phyloP scores from a whole-genome alignment of 2,329 filamentous ascomycete genomes.

The Fusarium tupiense region DNA sequence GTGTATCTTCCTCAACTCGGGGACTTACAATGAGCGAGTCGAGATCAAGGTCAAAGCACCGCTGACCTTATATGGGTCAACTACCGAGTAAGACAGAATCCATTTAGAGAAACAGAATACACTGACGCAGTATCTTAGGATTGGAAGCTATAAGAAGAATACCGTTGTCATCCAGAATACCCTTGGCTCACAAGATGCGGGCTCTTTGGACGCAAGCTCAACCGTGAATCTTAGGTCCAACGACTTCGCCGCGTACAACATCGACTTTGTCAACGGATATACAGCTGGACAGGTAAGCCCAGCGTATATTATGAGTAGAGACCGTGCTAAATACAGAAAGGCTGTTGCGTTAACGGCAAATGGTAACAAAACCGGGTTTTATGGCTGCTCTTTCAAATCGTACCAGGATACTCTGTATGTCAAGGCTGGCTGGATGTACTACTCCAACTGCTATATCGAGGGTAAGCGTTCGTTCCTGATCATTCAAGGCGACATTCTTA shows the following conservation, averaged over 20 bases:
- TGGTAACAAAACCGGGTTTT: not conserved
- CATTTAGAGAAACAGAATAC: not conserved
- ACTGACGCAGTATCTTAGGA: not conserved
- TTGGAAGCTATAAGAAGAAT: not conserved
- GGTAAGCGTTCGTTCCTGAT: fast-evolving
- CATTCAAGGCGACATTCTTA: fast-evolving
- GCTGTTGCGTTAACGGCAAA: not conserved
- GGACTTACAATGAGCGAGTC: not conserved
- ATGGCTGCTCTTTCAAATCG: not conserved
- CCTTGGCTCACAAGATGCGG: not conserved
- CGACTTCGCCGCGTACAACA: not conserved
- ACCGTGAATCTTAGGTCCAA: not conserved
- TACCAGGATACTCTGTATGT: not conserved
- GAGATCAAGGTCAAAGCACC: not conserved
- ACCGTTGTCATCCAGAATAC: not conserved
- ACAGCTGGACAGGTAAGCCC: not conserved
- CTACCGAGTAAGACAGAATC: not conserved
- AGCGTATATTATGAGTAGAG: no score
- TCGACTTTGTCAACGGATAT: not conserved
- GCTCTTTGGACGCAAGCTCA: not conserved
- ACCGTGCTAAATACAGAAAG: not conserved
- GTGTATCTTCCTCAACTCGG: not conserved
- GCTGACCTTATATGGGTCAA: not conserved
- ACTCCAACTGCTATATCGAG: not conserved
- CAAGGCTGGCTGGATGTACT: not conserved